Base-by-base conservation (phyloP, 345 rosid genomes). In the Hypericum perforatum region DNA sequence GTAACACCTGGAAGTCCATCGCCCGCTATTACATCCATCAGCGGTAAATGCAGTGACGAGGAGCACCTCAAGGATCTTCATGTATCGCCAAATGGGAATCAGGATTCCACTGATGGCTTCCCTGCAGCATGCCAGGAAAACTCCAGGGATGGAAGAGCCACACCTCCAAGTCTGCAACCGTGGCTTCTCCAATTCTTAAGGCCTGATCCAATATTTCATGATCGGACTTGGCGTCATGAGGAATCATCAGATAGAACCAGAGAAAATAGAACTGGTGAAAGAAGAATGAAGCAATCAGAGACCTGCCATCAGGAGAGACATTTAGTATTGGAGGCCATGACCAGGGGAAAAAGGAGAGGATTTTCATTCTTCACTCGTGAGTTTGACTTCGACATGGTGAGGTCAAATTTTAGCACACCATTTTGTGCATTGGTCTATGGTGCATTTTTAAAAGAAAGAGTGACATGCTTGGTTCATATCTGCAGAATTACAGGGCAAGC, bases 301-400 rank as follows among this genome's bases (percentile, higher is more conserved):
- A 16, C 53, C 22, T 12, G 42, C 50, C 43, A 40, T 58, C 70
- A 12, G 39, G 42, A 45, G 49, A 62, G 74, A 57, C 90, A 88
- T 54, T 49, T 59, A n/a, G 83, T 85, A 68, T 62, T 85, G 38
- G 82, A 80, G 55, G 49, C 67, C 45, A 79, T 80, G 58, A 53
- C 76, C 59, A 65, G 66, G 37, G 72, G 59, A 59, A 73, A 69
- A 70, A 78, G 71, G 41, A 78, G 53, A 64, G 22, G 70, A 41
- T 73, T 84, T 9, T 7, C 56, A 0, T 70, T 77, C 75, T 85
- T 85, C 60, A 80, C 81, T 49, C 91, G 95, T 7, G 95, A 89
- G 64, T 81, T 71, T 50, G 84, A 80, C 69, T 85, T 85, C 63
- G 70, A 71, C 59, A 67, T 57, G 6, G 97, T 89, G 68, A 84